Base-by-base conservation (phyloP, 495 filamentous ascomycete species). In the Daldinia grandis region DNA sequence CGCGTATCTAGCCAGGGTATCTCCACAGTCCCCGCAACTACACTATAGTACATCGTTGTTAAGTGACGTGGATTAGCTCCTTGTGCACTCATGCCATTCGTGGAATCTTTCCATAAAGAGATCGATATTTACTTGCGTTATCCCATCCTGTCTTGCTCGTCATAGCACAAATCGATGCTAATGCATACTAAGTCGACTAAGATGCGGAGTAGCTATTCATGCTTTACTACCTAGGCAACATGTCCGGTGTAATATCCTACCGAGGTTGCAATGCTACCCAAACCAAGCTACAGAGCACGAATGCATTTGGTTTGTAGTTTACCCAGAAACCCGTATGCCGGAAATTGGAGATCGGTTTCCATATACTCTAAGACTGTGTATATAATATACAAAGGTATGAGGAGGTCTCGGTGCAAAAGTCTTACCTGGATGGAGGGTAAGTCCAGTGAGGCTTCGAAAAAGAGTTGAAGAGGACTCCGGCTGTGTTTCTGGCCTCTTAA, bases 261-360 rank as follows among this genome's bases (percentile, higher is more conserved):
- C 70, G 70, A 73, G 61, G 65, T 73, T 58, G 64, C 62, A 73
- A 65, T 58, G 17, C 49, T 64, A 56, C 64, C 51, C 65, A 65
- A 33, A 42, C 49, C 70, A 54, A 73, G 69, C 47, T 55, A 47
- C 59, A 67, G 67, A 68, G 59, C 42, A 60, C 30, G 10, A 58
- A 55, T 12, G 35, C 49, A 49, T 61, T 15, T 33, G 51, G 35
- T 56, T 68, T 40, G 24, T 15, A 31, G 38, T 68, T 61, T 64
- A 57, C 49, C 60, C 69, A 63, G 12, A 59, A 53, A 50, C 17
- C 47, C 27, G 28, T 62, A 59, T 33, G 42, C n/a, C 65, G 37
- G 25, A 25, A 63, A 38, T 68, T 68, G 56, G 64, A 65, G 64
- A 64, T 40, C 37, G 1, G 14, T 14, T 47, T 49, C 51, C 10